Conservation (phyloP, 768 basidiomycete genomes). For the Mycena latifolia region DNA sequence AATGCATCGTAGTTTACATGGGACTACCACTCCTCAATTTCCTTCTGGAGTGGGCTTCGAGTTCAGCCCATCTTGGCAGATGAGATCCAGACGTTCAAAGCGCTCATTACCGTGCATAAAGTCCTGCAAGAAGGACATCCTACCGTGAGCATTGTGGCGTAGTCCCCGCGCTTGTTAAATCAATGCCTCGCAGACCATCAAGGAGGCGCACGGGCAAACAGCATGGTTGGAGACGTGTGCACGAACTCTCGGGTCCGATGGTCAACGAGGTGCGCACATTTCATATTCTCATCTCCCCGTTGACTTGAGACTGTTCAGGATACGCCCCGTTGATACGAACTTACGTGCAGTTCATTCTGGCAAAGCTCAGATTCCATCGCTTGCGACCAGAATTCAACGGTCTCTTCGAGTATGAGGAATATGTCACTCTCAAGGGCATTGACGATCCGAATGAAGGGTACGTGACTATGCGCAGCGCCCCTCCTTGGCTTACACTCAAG, state of each 20-base stretch:
- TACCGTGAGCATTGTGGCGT: slow-evolving; percentile 62
- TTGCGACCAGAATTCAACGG: slow-evolving; percentile 98
- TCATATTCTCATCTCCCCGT: background rate
- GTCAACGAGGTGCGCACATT: slow-evolving; percentile 71
- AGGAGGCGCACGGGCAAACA: slow-evolving; percentile 96
- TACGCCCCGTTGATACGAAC: slow-evolving; percentile 94
- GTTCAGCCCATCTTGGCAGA: slow-evolving; percentile 98
- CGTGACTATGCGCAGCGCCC: slow-evolving; percentile 40
- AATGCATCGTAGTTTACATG: slow-evolving; percentile 99
- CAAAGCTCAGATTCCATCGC: slow-evolving; percentile 96
- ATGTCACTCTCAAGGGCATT: slow-evolving; percentile 95
- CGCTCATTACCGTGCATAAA: slow-evolving; percentile 97
- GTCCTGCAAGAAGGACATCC: slow-evolving; percentile 98
- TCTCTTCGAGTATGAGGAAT: slow-evolving; percentile 98
- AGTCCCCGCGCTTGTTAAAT: slow-evolving; percentile 20
- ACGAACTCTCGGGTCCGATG: slow-evolving; percentile 84
- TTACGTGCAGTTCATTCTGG: slow-evolving; percentile 95
- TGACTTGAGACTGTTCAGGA: slow-evolving; percentile 60
- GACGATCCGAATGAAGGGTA: slow-evolving; percentile 99
- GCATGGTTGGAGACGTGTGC: slow-evolving; percentile 99
- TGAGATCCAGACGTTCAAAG: slow-evolving; percentile 99
- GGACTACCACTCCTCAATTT: slow-evolving; percentile 98
- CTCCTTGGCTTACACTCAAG: slow-evolving; percentile 25
- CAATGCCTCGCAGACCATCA: slow-evolving; percentile 78
- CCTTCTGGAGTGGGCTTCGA: slow-evolving; percentile 97